Conservation (phyloP, 352 stramenopile genomes). For the Globisporangium spinosum region DNA sequence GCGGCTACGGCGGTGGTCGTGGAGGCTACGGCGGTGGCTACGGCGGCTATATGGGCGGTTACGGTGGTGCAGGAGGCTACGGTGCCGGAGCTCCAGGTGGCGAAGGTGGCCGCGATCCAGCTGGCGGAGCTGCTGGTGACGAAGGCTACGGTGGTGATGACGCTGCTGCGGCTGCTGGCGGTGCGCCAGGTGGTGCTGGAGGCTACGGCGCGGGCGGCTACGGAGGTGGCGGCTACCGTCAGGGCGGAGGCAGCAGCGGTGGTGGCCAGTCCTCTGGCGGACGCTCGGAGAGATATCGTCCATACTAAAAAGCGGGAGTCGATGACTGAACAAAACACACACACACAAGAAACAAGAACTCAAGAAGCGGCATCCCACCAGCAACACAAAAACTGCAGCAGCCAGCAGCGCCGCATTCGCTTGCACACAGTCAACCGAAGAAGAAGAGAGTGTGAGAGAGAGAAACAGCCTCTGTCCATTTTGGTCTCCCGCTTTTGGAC, state of each 20-base stretch:
- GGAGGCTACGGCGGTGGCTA: constrained; percentile 29
- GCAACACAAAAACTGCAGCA: neutral
- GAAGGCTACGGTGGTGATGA: constrained; percentile 30
- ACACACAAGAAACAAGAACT: constrained; percentile 3
- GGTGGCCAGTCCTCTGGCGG: constrained; percentile 42
- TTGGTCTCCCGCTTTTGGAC: neutral
- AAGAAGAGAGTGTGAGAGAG: too few relatives aligned
- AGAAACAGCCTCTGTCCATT: too few relatives aligned
- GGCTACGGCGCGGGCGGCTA: constrained; percentile 39
- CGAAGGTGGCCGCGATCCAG: constrained; percentile 20
- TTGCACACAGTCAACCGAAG: too few relatives aligned
- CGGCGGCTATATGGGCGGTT: constrained; percentile 25
- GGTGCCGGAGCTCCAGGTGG: constrained; percentile 21
- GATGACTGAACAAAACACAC: neutral
- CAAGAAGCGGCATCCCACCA: neutral
- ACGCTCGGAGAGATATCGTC: constrained; percentile 79
- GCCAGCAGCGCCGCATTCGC: too few relatives aligned
- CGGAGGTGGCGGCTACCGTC: constrained; percentile 40
- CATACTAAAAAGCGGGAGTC: constrained; percentile 48
- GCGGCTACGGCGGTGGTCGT: constrained; percentile 19
- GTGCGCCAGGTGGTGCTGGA: constrained; percentile 28
- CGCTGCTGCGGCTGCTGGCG: constrained; percentile 28
- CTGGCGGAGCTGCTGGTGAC: constrained; percentile 19
- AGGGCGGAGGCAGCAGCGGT: constrained; percentile 45
- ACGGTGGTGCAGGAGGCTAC: constrained; percentile 26